Evolutionary conservation across 805 yeast species (phyloP).

Genomic region (Candida ovalis): DNA sequence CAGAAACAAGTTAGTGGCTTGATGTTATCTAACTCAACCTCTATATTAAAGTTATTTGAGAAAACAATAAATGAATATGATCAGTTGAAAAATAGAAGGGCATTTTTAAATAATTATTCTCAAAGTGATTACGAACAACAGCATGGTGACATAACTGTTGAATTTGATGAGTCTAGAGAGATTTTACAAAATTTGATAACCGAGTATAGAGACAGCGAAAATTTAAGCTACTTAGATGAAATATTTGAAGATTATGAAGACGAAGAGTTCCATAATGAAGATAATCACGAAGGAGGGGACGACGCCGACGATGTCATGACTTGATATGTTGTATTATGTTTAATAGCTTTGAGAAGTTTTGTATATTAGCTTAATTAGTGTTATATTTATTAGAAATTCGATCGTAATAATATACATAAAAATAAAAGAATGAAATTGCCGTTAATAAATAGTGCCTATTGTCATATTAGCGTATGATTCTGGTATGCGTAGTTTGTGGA

Average conservation of each 20-base stretch:
- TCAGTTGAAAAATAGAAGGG: slow-evolving; percentile 69
- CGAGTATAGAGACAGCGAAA: slow-evolving; percentile 43
- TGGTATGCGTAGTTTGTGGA: slow-evolving; percentile 17
- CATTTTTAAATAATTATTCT: slow-evolving; percentile 77
- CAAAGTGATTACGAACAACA: slow-evolving; percentile 42
- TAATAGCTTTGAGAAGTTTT: neutral
- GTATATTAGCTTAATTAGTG: neutral
- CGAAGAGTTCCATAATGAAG: neutral
- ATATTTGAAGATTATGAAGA: slow-evolving; percentile 32
- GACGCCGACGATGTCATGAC: slow-evolving; percentile 1
- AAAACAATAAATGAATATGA: slow-evolving; percentile 76
- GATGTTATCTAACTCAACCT: slow-evolving; percentile 79
- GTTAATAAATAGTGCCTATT: neutral
- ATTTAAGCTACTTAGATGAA: slow-evolving; percentile 44
- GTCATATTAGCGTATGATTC: slow-evolving; percentile 18
- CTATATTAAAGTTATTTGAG: slow-evolving; percentile 61
- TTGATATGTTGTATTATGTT: neutral
- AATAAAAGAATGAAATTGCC: neutral
- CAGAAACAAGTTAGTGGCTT: slow-evolving; percentile 64
- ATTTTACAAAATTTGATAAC: slow-evolving; percentile 35
- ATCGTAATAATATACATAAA: neutral
- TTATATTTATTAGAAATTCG: neutral
- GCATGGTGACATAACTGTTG: slow-evolving; percentile 44
- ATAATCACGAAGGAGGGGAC: neutral
- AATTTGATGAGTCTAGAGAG: slow-evolving; percentile 33